Evolutionary conservation across 805 yeast species (phyloP).

Genomic region (Yarrowia sp.): DNA sequence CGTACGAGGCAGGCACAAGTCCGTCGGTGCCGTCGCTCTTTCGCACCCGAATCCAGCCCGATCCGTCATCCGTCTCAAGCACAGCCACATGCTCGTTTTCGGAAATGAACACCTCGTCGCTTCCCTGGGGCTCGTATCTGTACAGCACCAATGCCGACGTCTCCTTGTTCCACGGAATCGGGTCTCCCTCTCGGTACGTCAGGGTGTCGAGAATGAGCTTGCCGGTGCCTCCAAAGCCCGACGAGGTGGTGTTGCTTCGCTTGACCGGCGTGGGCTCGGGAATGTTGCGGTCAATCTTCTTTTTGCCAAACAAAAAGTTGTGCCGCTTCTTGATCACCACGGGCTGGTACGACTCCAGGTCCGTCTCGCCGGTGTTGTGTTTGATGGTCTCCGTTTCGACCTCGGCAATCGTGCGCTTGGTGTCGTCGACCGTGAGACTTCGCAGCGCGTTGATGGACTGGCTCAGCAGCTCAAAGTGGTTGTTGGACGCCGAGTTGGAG

Average conservation of each 20-base stretch:
- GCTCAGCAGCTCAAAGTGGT: constrained; percentile 55
- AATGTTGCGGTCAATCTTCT: constrained; percentile 35
- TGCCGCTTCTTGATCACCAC: constrained; percentile 59
- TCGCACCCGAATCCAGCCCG: constrained; percentile 88
- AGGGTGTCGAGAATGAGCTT: constrained; percentile 39
- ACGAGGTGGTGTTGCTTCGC: not conserved
- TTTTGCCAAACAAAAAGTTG: constrained; percentile 58
- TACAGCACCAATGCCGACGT: constrained; percentile 52
- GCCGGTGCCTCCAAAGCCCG: constrained; percentile 5
- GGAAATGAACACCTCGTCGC: constrained; percentile 71
- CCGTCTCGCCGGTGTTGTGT: constrained; percentile 75
- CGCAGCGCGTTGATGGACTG: constrained; percentile 56
- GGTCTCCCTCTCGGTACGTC: constrained; percentile 14
- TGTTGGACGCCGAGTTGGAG: constrained; percentile 7
- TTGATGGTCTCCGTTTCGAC: constrained; percentile 92
- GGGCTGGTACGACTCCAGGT: constrained; percentile 48
- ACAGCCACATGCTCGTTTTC: constrained; percentile 69
- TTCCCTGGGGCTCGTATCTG: constrained; percentile 69
- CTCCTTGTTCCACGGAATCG: constrained; percentile 19
- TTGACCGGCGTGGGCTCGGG: constrained; percentile 11
- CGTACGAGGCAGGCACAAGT: constrained; percentile 83
- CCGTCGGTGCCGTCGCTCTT: constrained; percentile 63
- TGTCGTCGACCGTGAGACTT: constrained; percentile 75
- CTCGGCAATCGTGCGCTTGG: constrained; percentile 72
- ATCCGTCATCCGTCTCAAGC: constrained; percentile 77